These are phyloP conservation scores for Sextonia rubra DNA, from an alignment of 164 flowering plant species.

Conservation along the genomic window DNA sequence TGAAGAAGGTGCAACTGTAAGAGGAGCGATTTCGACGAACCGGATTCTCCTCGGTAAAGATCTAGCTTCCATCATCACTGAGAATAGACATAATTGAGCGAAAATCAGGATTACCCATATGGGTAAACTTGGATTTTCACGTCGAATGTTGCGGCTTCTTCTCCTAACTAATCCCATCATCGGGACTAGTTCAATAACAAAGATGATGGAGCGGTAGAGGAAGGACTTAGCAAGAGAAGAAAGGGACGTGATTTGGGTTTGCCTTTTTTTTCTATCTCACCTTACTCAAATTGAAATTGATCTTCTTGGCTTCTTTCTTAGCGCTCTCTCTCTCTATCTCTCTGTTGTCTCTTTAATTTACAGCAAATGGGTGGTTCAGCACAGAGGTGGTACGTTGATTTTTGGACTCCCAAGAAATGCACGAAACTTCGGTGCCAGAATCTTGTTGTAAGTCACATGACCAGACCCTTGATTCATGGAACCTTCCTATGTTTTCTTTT, in stretches of 20 bases:
- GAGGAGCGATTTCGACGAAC: constrained; percentile 11
- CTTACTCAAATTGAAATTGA: too few relatives aligned
- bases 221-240: background rate
- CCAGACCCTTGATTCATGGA: constrained; percentile 65
- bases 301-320: too few relatives aligned
- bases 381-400: background rate
- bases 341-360: constrained; percentile 1
- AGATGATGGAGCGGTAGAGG: too few relatives aligned
- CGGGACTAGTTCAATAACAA: background rate
- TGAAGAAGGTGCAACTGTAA: constrained; percentile 19
- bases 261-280: background rate
- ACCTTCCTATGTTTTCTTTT: constrained; percentile 25
- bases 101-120: constrained; percentile 35
- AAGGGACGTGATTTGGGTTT: background rate
- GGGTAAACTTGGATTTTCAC: constrained; percentile 18
- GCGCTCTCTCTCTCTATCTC: too few relatives aligned
- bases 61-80: constrained; percentile 6
- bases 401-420: constrained; percentile 3
- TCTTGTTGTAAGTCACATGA: constrained; percentile 52
- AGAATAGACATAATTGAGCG: constrained; percentile 11
- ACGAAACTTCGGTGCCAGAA: constrained; percentile 25
- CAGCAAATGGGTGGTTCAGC: constrained; percentile 6
- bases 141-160: background rate
- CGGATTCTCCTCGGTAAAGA: constrained; percentile 17
- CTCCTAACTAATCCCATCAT: constrained; percentile 6